Evolutionary conservation across 1,284 basidiomycete genomes (phyloP).

Genomic region (Heterobasidion irregulare): DNA sequence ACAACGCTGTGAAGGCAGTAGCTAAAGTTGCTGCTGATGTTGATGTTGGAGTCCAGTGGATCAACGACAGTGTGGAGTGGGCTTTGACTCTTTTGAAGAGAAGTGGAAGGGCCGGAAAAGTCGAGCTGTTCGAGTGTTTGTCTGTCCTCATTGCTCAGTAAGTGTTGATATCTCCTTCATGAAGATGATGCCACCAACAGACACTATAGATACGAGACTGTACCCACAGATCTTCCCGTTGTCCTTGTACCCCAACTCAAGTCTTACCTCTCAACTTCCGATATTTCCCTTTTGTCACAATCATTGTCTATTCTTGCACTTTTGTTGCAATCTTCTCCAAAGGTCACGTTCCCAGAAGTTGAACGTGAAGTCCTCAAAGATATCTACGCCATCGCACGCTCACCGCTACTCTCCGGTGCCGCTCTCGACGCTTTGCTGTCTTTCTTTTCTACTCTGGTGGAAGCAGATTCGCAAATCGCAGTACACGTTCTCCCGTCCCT

Average conservation of each 20-base stretch:
- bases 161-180: slow-evolving; percentile 5
- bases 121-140: slow-evolving; percentile 75
- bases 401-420: slow-evolving; percentile 66
- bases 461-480: slow-evolving; percentile 74
- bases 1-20: slow-evolving; percentile 66
- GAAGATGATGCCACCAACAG: background rate
- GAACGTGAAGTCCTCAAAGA: slow-evolving; percentile 62
- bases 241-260: slow-evolving; percentile 69
- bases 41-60: slow-evolving; percentile 67
- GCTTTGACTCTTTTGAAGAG: slow-evolving; percentile 72
- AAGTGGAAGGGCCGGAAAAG: slow-evolving; percentile 73
- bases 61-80: slow-evolving; percentile 74
- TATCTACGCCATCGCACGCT: slow-evolving; percentile 68
- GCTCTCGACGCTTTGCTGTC: slow-evolving; percentile 73
- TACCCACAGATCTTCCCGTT: slow-evolving; percentile 56
- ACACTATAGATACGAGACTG: slow-evolving; percentile 48
- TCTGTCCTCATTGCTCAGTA: slow-evolving; percentile 67
- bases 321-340: slow-evolving; percentile 63
- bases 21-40: slow-evolving; percentile 65
- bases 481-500: slow-evolving; percentile 71
- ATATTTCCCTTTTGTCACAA: slow-evolving; percentile 74
- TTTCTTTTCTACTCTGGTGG: slow-evolving; percentile 80
- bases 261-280: slow-evolving; percentile 61
- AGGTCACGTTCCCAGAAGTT: slow-evolving; percentile 59
- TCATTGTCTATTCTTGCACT: slow-evolving; percentile 65